A percentile compares a stretch with the other conserved stretches of the same genome.
Evolutionary conservation across 2,329 filamentous ascomycete genomes (phyloP).

Genomic region (Bipolaris gigantea): DNA sequence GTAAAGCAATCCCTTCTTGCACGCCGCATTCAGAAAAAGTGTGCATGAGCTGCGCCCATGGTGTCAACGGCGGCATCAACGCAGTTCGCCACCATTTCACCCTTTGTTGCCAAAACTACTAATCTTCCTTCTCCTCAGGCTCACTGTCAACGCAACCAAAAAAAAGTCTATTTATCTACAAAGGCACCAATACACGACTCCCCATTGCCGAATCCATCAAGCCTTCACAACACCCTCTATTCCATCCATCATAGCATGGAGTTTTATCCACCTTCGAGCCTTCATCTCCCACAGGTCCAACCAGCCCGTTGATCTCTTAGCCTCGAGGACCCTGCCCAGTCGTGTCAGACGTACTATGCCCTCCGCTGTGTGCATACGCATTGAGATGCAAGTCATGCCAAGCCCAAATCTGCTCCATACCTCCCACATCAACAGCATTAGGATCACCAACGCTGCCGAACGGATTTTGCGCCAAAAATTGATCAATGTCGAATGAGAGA

Average conservation of each 20-base stretch:
- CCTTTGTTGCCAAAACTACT: background rate
- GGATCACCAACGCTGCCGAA: conserved; percentile 17
- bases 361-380: conserved; percentile 6
- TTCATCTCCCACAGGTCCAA: no score
- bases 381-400: conserved; percentile 37
- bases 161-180: background rate
- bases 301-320: background rate
- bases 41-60: no score
- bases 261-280: no score
- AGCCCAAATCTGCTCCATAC: conserved; percentile 39
- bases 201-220: background rate
- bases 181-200: background rate
- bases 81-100: no score
- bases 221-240: background rate
- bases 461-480: conserved; percentile 35
- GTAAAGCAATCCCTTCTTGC: no score
- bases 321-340: background rate
- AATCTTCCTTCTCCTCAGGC: no score
- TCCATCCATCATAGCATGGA: no score
- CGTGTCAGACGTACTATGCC: background rate
- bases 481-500: conserved; percentile 32
- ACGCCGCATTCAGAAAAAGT: no score
- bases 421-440: conserved; percentile 28
- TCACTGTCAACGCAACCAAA: background rate
- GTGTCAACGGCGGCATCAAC: no score